Percentiles rank a stretch among this genome's conserved stretches.
Conservation (phyloP, 768 basidiomycete species). For the Lentinus tigrinus region DNA sequence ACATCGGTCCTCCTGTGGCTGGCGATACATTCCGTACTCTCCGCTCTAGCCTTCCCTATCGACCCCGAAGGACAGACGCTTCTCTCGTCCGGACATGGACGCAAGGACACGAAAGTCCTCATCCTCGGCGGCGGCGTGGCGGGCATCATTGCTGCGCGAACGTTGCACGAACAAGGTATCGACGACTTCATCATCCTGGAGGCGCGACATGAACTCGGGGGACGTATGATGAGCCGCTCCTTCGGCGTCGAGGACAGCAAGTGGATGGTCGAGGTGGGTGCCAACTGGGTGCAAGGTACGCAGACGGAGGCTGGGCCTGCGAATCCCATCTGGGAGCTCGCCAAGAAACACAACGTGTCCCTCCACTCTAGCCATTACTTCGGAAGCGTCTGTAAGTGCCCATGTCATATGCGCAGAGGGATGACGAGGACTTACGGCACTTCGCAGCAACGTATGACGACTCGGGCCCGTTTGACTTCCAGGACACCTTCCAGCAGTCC, state of each 20-base stretch:
- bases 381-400: constrained; percentile 41
- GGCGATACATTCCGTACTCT: not conserved
- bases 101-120: constrained; percentile 39
- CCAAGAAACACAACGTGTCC: constrained; percentile 51
- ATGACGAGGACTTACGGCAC: not conserved
- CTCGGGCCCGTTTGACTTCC: constrained; percentile 48
- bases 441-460: constrained; percentile 53
- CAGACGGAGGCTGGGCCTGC: constrained; percentile 46
- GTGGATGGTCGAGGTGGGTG: constrained; percentile 51
- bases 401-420: not conserved
- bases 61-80: not conserved
- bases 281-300: constrained; percentile 61
- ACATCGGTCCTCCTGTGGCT: not conserved
- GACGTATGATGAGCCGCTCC: constrained; percentile 49
- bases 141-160: constrained; percentile 61
- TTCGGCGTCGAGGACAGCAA: constrained; percentile 42
- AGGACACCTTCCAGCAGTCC: constrained; percentile 42
- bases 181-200: constrained; percentile 59
- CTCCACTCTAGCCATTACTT: constrained; percentile 46
- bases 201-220: constrained; percentile 57
- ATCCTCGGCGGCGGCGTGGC: constrained; percentile 45
- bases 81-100: not conserved
- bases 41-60: not conserved
- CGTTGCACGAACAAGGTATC: constrained; percentile 50
- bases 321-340: constrained; percentile 62